A percentile compares a stretch with the other conserved stretches of the same genome.
phyloP scores from a whole-genome alignment of 116 monocot genomes.

The Zostera marina region DNA sequence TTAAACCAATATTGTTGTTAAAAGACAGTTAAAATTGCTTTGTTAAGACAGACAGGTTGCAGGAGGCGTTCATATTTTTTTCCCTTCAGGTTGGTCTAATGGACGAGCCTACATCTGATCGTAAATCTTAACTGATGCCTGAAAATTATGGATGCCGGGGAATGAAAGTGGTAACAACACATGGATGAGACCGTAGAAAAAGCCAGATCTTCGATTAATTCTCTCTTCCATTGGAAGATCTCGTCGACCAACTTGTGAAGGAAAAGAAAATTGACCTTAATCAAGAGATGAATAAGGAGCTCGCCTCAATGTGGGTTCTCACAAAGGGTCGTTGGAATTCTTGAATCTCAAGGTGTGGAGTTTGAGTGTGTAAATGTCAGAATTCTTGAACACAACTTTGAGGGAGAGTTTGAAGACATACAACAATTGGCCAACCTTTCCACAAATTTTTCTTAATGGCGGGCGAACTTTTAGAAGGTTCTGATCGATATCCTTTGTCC shows the following conservation, averaged over 20 bases:
- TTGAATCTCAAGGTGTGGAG: conserved; percentile 68
- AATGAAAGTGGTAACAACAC: conserved; percentile 65
- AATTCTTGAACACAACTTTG: conserved; percentile 69
- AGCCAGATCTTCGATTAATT: conserved; percentile 66
- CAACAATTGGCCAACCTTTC: conserved; percentile 98
- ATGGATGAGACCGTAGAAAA: conserved; percentile 35
- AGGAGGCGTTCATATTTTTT: background rate
- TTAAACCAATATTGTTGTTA: too few relatives aligned
- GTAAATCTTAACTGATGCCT: conserved; percentile 44
- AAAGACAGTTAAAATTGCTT: too few relatives aligned
- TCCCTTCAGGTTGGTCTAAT: conserved; percentile 42
- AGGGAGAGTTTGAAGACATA: conserved; percentile 87
- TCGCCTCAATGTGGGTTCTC: conserved; percentile 92
- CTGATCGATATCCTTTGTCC: conserved; percentile 75
- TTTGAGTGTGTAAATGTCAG: conserved; percentile 66
- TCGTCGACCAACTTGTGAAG: conserved; percentile 78
- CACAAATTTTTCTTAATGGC: conserved; percentile 75
- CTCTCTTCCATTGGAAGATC: conserved; percentile 67
- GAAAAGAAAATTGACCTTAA: conserved; percentile 84
- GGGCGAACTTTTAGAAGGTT: conserved; percentile 89
- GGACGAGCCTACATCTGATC: conserved; percentile 41
- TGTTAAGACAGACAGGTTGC: too few relatives aligned
- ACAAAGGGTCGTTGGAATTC: conserved; percentile 67
- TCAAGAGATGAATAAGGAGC: conserved; percentile 80
- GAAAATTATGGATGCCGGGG: conserved; percentile 97